Percentiles rank a stretch among this genome's conserved stretches.
phyloP scores from a whole-genome alignment of 2,329 filamentous ascomycete genomes.

The Pseudogymnoascus sp. region DNA sequence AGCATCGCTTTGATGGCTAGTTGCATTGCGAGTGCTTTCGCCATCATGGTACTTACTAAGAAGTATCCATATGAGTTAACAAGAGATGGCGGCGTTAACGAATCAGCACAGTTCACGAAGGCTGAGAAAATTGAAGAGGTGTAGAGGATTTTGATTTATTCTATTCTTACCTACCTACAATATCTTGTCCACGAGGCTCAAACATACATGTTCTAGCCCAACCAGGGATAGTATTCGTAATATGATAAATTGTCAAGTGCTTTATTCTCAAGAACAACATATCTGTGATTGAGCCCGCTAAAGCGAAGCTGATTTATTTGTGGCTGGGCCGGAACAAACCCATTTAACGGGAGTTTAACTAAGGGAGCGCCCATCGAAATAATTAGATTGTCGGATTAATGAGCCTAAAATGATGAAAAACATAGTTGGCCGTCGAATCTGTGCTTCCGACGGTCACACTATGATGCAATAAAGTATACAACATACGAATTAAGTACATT shows the following conservation, averaged over 20 bases:
- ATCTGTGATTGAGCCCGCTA: too few species aligned
- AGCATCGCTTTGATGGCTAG: slow-evolving; percentile 14
- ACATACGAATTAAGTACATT: too few species aligned
- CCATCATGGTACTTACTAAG: slow-evolving; percentile 16
- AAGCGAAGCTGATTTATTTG: too few species aligned
- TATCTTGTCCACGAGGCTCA: not conserved
- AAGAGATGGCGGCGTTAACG: slow-evolving; percentile 13
- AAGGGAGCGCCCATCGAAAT: too few species aligned
- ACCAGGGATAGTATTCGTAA: not conserved
- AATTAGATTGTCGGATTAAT: too few species aligned
- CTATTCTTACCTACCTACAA: not conserved
- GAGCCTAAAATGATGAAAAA: too few species aligned
- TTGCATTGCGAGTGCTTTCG: slow-evolving; percentile 12
- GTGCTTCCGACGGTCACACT: too few species aligned
- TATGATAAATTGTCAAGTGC: not conserved
- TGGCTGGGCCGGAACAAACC: too few species aligned
- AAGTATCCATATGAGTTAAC: slow-evolving; percentile 17
- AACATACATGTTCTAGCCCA: not conserved
- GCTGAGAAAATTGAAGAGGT: not conserved
- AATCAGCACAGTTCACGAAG: slow-evolving; percentile 3
- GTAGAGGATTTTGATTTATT: not conserved
- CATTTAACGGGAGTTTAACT: too few species aligned
- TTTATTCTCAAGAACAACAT: not conserved
- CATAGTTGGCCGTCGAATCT: too few species aligned
- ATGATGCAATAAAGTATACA: too few species aligned